phyloP scores from a whole-genome alignment of 106 monocot genomes.

The Acanthochlamys bracteata region DNA sequence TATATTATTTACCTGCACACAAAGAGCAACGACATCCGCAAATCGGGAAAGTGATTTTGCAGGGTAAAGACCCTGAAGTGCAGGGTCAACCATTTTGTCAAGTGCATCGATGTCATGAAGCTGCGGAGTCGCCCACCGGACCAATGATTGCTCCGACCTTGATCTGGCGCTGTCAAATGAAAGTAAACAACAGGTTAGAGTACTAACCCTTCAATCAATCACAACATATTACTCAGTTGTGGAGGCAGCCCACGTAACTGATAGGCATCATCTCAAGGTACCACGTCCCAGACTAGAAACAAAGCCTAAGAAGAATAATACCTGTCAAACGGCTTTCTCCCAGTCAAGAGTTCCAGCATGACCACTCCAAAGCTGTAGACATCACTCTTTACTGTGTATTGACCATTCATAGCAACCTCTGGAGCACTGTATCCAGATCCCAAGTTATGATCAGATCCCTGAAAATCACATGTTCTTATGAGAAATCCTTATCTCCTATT shows the following conservation, averaged over 20 bases:
- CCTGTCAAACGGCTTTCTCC: constrained; percentile 91
- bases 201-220: no score
- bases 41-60: constrained; percentile 93
- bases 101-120: constrained; percentile 93
- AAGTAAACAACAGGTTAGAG: neutral
- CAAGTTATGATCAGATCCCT: constrained; percentile 60
- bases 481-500: neutral
- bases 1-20: constrained; percentile 60
- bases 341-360: constrained; percentile 96
- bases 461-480: neutral
- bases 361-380: constrained; percentile 92
- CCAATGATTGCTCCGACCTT: constrained; percentile 75
- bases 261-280: no score
- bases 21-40: constrained; percentile 85
- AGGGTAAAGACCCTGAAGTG: constrained; percentile 79
- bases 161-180: constrained; percentile 43
- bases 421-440: constrained; percentile 77
- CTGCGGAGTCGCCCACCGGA: constrained; percentile 89
- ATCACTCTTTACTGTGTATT: constrained; percentile 86
- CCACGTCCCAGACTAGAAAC: no score
- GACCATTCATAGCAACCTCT: constrained; percentile 88
- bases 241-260: no score
- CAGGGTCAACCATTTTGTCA: constrained; percentile 90
- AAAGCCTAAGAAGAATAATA: constrained; percentile 5
- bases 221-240: no score